Percentiles rank a stretch among this genome's conserved stretches.
Evolutionary conservation across 192 early-diverging fungal species (phyloP).

Genomic region (Coemansia sp.): DNA sequence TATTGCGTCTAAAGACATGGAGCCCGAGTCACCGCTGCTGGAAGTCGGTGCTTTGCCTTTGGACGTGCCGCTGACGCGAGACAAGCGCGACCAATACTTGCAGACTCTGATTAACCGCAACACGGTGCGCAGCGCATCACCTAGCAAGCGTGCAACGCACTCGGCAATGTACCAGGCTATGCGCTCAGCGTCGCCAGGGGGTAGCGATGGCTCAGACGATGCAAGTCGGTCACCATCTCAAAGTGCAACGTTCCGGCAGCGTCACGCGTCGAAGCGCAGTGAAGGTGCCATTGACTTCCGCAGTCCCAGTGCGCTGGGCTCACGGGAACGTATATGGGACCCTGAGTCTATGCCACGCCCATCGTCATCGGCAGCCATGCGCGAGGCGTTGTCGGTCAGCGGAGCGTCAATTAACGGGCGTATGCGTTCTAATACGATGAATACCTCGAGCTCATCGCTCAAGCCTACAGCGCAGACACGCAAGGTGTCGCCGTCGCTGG

Average conservation of each 20-base stretch:
- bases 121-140: conserved; percentile 35
- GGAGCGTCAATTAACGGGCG: conserved; percentile 45
- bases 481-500: conserved; percentile 50
- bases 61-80: conserved; percentile 44
- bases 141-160: conserved; percentile 31
- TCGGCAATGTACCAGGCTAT: conserved; percentile 27
- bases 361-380: conserved; percentile 20
- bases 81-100: conserved; percentile 54
- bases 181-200: conserved; percentile 31
- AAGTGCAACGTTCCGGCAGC: conserved; percentile 2
- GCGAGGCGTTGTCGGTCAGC: conserved; percentile 30
- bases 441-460: not conserved
- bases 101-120: conserved; percentile 53
- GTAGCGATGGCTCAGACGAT: conserved; percentile 19
- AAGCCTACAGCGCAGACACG: conserved; percentile 18
- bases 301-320: conserved; percentile 25
- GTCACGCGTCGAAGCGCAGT: conserved; percentile 45
- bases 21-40: not conserved
- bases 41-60: conserved; percentile 10
- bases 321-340: conserved; percentile 16
- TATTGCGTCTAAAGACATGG: not conserved
- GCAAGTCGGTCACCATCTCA: not conserved
- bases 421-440: conserved; percentile 35
- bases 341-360: conserved; percentile 13
- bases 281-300: conserved; percentile 37